Conservation (phyloP, 225 moss, liverwort and hornwort genomes). For the Pseudisothecium myosuroides region DNA sequence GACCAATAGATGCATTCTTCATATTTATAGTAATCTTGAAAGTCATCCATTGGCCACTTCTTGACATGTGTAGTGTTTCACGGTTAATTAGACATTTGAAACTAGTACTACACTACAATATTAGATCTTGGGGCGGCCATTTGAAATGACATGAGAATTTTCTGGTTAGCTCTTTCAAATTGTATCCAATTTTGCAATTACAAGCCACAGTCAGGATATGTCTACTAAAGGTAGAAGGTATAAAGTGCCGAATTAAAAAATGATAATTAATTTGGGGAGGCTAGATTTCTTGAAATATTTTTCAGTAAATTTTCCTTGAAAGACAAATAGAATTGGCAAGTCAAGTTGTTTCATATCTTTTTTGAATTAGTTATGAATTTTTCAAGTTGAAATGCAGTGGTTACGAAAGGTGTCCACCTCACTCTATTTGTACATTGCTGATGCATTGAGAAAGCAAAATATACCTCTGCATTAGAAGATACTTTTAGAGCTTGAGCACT, state of each 20-base stretch:
- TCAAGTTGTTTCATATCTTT: neutral
- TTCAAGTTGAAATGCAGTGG: rapidly evolving
- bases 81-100: neutral
- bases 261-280: neutral
- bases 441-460: neutral
- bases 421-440: neutral
- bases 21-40: neutral
- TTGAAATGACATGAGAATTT: neutral
- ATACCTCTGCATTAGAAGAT: rapidly evolving
- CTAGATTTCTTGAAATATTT: neutral
- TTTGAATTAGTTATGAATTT: neutral
- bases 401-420: rapidly evolving
- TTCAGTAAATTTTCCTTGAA: neutral
- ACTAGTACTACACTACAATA: neutral
- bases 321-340: neutral
- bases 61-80: neutral
- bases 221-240: rapidly evolving
- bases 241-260: neutral
- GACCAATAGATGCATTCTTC: neutral
- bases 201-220: neutral
- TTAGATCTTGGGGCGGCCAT: rapidly evolving
- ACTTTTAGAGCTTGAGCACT: rapidly evolving
- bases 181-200: neutral
- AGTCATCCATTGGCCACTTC: neutral
- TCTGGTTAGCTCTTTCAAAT: neutral